Evolutionary conservation across 208 protist genomes (phyloP).

Genomic region (Strigomonas culicis): DNA sequence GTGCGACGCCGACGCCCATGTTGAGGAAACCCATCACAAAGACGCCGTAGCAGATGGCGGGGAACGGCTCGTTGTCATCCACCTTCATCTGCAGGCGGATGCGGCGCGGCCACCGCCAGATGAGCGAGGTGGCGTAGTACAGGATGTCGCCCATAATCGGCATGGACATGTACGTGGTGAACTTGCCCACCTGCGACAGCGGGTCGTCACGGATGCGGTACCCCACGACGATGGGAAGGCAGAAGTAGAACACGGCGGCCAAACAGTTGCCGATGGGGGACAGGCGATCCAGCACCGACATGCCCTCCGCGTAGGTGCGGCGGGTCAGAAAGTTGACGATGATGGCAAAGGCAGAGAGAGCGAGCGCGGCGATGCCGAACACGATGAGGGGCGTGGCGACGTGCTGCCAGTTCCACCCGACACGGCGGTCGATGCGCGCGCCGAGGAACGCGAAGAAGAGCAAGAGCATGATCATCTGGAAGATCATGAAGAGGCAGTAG

Average conservation of each 20-base stretch:
- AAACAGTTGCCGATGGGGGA: slow-evolving; percentile 77
- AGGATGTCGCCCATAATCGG: slow-evolving; percentile 73
- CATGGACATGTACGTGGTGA: slow-evolving; percentile 49
- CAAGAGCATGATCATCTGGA: slow-evolving; percentile 48
- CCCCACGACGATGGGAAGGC: slow-evolving; percentile 55
- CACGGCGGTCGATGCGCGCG: slow-evolving; percentile 31
- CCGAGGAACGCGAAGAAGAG: slow-evolving; percentile 74
- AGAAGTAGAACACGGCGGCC: slow-evolving; percentile 54
- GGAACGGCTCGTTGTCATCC: slow-evolving; percentile 42
- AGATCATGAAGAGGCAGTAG: slow-evolving; percentile 55
- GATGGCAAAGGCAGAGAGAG: slow-evolving; percentile 51
- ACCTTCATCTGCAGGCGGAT: slow-evolving; percentile 75
- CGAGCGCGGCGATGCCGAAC: slow-evolving; percentile 35
- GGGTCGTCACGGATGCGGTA: slow-evolving; percentile 27
- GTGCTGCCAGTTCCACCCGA: slow-evolving; percentile 35
- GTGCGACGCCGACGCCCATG: slow-evolving; percentile 56
- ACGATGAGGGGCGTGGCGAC: slow-evolving; percentile 56
- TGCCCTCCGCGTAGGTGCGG: slow-evolving; percentile 51
- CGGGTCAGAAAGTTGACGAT: slow-evolving; percentile 44
- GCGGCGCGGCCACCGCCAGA: slow-evolving; percentile 78
- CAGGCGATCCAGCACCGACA: slow-evolving; percentile 52
- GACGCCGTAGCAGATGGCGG: slow-evolving; percentile 66
- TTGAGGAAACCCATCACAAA: slow-evolving; percentile 65
- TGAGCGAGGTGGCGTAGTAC: slow-evolving; percentile 81
- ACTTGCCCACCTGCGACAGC: slow-evolving; percentile 26